These are phyloP conservation scores for Cymbopogon citratus DNA, from an alignment of 176 grass and related monocot genomes.

Conservation along the genomic window DNA sequence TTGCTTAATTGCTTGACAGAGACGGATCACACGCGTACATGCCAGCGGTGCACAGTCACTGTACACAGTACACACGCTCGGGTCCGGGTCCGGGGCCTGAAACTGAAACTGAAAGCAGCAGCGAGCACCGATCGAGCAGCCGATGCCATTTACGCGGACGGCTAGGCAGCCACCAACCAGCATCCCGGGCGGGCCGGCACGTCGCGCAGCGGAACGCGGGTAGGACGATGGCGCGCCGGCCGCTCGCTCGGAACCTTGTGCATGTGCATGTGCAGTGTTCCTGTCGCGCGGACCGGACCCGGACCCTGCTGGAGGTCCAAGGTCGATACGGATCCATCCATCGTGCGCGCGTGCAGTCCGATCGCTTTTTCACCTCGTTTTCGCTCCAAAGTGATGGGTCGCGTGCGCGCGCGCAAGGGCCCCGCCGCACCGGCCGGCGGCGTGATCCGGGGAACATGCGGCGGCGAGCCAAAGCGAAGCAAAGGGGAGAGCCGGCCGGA, in stretches of 20 bases:
- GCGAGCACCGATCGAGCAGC: background rate
- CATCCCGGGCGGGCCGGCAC: background rate
- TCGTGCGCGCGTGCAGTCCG: background rate
- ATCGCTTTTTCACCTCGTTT: background rate
- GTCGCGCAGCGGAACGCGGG: background rate
- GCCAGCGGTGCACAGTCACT: background rate
- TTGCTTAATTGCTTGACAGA: too few relatives aligned
- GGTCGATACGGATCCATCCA: too few relatives aligned
- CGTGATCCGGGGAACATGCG: slow-evolving; percentile 32
- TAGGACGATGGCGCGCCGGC: too few relatives aligned
- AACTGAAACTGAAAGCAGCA: background rate
- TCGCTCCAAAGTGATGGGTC: slow-evolving; percentile 16
- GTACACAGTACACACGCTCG: background rate
- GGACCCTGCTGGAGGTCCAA: too few relatives aligned
- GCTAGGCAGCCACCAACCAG: background rate
- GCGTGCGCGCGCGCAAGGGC: background rate
- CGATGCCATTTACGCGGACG: background rate
- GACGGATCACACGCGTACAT: too few relatives aligned
- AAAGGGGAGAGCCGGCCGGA: too few relatives aligned
- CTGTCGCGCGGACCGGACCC: background rate
- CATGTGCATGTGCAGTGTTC: slow-evolving; percentile 30
- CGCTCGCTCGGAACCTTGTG: slow-evolving; percentile 1
- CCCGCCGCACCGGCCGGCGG: background rate
- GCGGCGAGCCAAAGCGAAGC: too few relatives aligned
- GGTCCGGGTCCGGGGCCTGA: too few relatives aligned